Evolutionary conservation across 495 filamentous ascomycete genomes (phyloP), one percentile per base, ranked within the genome.

Genomic region (Stereocaulon alpinum): DNA sequence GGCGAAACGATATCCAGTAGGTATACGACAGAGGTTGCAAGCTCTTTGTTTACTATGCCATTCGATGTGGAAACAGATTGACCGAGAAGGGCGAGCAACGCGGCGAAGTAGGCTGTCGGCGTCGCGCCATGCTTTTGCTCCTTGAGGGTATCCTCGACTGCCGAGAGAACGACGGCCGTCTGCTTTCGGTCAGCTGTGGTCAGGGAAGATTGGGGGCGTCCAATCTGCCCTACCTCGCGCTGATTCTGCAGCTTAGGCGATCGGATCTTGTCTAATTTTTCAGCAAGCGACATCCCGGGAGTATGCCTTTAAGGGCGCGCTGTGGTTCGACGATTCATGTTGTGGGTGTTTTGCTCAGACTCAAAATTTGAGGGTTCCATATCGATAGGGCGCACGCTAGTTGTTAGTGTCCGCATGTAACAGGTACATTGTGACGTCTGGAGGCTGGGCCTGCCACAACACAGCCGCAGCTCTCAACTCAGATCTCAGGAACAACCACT

Each of bases 191-290:
- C 48, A 67, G 62, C 43, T 56, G 40, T 40, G 57, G 44, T 22
- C 40, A 59, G 30, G 34, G 29, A 40, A 60, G 45, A 42, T 54
- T 52, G 48, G 49, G 58, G 17, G 43, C 9, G 30, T 51, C 30
- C 14, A 32, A 32, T 51, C 29, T 18, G 45, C 40, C 61, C 40
- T 56, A 66, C 66, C 59, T 68, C 66, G 40, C 61, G 61, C 51
- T 68, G 66, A 73, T 87, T 97, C 72, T 97, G 87, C 65, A 96
- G 84, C 75, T 95, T 95, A 30, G 93, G 93, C 71, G 87, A 91
- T 72, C 93, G 86, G 69, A 97, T 95, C 79, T 91, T 95, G 71
- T 92, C 87, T 66, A 98, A 81, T 78, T 88, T 94, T 76, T 92
- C 92, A 66, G 83, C 81, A 63, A 96, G 76, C 70, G 89, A 87